Conservation (phyloP, 306 rosid genomes). For the Cucumis cinereus region DNA sequence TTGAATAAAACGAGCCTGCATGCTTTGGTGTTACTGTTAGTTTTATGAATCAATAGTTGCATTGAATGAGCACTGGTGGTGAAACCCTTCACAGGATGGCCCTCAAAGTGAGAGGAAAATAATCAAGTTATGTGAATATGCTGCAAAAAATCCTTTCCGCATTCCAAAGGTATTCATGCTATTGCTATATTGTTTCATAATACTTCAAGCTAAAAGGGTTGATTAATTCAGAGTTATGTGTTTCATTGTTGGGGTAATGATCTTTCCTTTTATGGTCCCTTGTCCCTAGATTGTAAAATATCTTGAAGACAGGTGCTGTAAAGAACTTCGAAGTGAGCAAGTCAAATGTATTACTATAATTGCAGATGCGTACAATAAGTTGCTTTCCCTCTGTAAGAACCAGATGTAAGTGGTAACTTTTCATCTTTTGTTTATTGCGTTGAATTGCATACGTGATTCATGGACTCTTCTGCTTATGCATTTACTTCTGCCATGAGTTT, state of each 20-base stretch:
- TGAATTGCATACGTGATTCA: not conserved
- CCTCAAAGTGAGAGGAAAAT: conserved; percentile 77
- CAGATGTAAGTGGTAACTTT: conserved; percentile 71
- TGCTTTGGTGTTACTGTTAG: not conserved
- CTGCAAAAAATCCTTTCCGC: conserved; percentile 74
- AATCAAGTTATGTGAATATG: conserved; percentile 85
- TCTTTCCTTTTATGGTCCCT: conserved; percentile 5
- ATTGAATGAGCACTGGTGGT: not conserved
- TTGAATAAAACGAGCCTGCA: not conserved
- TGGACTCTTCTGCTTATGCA: not conserved
- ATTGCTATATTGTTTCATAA: not conserved
- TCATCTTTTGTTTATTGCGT: not conserved
- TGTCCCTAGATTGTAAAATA: conserved; percentile 61
- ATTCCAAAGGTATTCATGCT: conserved; percentile 67
- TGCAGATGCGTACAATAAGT: conserved; percentile 58
- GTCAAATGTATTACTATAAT: conserved; percentile 49
- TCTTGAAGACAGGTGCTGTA: conserved; percentile 93
- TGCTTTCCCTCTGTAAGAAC: conserved; percentile 73
- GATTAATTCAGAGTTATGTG: not conserved
- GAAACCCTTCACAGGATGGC: conserved; percentile 48
- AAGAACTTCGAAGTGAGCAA: conserved; percentile 69
- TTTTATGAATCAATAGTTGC: not conserved
- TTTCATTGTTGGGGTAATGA: conserved; percentile 16
- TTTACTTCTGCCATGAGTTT: not conserved
- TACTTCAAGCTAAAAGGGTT: not conserved